Evolutionary conservation across 805 yeast genomes (phyloP).

Genomic region (Cyberlindnera galapagoensis): DNA sequence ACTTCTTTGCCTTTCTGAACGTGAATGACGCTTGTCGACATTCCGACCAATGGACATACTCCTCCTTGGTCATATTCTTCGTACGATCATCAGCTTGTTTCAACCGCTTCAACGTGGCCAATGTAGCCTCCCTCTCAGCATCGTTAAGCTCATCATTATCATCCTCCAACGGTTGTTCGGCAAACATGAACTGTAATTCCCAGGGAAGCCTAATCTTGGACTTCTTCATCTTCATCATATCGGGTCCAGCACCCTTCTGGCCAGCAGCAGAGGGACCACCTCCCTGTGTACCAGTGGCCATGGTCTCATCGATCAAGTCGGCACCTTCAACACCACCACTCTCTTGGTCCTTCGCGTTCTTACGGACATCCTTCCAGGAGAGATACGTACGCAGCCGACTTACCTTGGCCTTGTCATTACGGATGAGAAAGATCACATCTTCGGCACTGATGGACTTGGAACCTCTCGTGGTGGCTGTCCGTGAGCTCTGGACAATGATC

Average conservation of each 20-base stretch:
- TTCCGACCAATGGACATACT: constrained; percentile 98
- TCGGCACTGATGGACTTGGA: constrained; percentile 83
- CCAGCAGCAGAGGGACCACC: constrained; percentile 31
- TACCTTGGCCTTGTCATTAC: constrained; percentile 93
- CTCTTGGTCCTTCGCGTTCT: constrained; percentile 64
- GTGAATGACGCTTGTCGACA: constrained; percentile 97
- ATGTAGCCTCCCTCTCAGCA: constrained; percentile 82
- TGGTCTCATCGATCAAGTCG: constrained; percentile 40
- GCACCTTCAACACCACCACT: constrained; percentile 53
- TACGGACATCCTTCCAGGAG: constrained; percentile 96
- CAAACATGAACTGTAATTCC: constrained; percentile 92
- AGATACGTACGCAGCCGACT: constrained; percentile 84
- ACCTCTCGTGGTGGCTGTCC: constrained; percentile 73
- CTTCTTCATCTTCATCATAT: constrained; percentile 55
- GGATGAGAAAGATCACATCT: constrained; percentile 84
- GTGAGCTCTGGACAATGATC: constrained; percentile 66
- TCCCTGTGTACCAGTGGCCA: constrained; percentile 7
- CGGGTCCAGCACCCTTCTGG: constrained; percentile 29
- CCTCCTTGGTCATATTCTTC: constrained; percentile 88
- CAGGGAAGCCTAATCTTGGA: constrained; percentile 84
- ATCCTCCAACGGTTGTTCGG: constrained; percentile 78
- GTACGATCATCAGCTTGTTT: constrained; percentile 95
- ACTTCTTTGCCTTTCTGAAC: constrained; percentile 87
- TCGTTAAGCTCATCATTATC: constrained; percentile 70
- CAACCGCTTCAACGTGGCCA: constrained; percentile 81